Evolutionary conservation across 1,139 yeast genomes (phyloP), one percentile per base, ranked within the genome.

Genomic region (Geotrichum fermentans): DNA sequence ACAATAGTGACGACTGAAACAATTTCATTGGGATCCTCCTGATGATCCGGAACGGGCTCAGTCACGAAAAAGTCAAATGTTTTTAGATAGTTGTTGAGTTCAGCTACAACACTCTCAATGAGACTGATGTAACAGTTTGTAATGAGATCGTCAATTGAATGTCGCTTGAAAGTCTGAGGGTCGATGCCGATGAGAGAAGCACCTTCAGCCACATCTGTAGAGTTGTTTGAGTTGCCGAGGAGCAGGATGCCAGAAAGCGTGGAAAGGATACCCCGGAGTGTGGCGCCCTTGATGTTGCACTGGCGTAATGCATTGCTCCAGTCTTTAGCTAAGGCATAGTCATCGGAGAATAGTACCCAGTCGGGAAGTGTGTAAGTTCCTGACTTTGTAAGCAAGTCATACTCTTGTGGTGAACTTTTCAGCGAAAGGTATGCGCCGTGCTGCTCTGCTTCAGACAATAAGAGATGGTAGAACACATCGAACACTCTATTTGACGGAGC

Each of bases 121-220:
- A 70, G 58, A 1, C 66, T 54, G 4, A 58, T 56, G 54, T 69
- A 70, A 0, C 69, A 55, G 1, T 70, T 62, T 6, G 61, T 50
- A 20, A 70, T 63, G 24, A 70, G 61, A 49, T 67, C 63, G 10
- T 62, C 61, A 1, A 64, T 52, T 1, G 66, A 54, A 42, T 65
- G 58, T 17, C 56, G 55, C 3, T 59, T 50, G 14, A 61, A 62
- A 13, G 58, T 52, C 13, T 47, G 43, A 2, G 69, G 70, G 42
- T 66, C 68, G 13, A 69, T 61, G 13, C 73, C 73, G 22, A 69
- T 58, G 18, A 69, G 57, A 1, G 71, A 60, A 1, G 72, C 71
- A 18, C 73, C 73, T 41, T 69, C 73, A 21, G 69, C 69, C 5
- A 65, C 56, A 51, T 63, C 70, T 16, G 60, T 60, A 3, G 59